Base-by-base conservation (phyloP, 768 basidiomycete species). In the Termitomyces sp. region DNA sequence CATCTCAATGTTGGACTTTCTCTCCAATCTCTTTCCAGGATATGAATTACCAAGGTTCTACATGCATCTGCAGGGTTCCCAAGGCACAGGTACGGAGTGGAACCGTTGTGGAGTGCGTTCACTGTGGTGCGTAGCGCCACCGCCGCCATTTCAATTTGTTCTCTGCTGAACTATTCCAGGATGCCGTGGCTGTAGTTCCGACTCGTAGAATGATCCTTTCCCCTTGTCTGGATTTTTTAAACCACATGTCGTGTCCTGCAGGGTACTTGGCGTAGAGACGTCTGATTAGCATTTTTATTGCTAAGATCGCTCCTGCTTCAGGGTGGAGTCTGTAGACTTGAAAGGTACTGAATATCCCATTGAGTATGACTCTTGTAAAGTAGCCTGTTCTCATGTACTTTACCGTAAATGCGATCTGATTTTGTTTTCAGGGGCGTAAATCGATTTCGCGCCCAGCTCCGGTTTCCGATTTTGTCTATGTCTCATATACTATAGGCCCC, bases 41-140 rank as follows among this genome's bases (percentile, higher is more conserved):
- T 72, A 98, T 98, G 96, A 98, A 98, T 75, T 98, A 98, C 69
- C 91, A 95, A 78, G 97, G 96, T 12, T 96, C 94, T 22, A 97
- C 97, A 34, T 99, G 97, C 73, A 90, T 99, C 49, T 99, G 97
- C 72, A 83, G 97, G 61, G 95, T 98, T 52, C 97, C 97, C 4
- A 99, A 98, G 71, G 88, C 92, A 5, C 89, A 95, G 68, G 82
- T 99, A 27, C 89, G 93, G 57, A 78, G 83, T 53, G 96, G 95
- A 6, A 95, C 92, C 3, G 78, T 98, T 34, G 95, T 98, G 1
- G 94, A 99, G 72, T 99, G 96, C 74, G 90, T 93, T 49, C 95
- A 98, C 69, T 98, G 96, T 72, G 96, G 96, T 95, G 66, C 61
- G 93, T 84, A 33, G 11, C 8, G 61, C 22, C 22, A 33, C 24